Percentiles rank a stretch among this genome's conserved stretches.
Evolutionary conservation across 129 eudicot species (phyloP).

Genomic region (Centaurea solstitialis): DNA sequence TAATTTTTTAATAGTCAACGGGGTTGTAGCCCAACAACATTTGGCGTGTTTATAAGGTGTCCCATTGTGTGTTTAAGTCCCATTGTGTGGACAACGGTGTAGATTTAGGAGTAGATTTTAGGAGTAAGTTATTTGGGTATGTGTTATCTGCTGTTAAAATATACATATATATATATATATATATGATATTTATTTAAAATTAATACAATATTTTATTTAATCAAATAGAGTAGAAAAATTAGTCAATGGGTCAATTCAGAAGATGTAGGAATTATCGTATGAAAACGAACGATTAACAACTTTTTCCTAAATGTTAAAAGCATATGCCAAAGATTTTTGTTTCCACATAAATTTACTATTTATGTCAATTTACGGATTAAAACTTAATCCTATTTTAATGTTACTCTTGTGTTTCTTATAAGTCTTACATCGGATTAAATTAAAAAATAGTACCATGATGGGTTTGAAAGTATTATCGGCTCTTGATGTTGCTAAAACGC

Average conservation of each 20-base stretch:
- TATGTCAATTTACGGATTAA: neutral
- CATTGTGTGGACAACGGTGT: too few species aligned
- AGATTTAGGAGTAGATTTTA: too few species aligned
- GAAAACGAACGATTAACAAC: neutral
- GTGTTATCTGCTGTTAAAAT: too few species aligned
- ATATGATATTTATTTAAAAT: too few species aligned
- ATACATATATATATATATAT: too few species aligned
- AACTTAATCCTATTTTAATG: neutral
- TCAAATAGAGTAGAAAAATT: neutral
- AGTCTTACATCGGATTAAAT: neutral
- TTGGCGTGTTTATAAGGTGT: too few species aligned
- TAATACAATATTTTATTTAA: neutral
- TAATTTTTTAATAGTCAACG: too few species aligned
- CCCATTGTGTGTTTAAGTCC: too few species aligned
- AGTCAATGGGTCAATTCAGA: neutral
- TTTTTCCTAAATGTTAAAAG: neutral
- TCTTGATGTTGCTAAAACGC: slow-evolving; percentile 39
- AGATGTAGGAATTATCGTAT: neutral
- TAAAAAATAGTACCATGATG: neutral
- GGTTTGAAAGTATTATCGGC: slow-evolving; percentile 36
- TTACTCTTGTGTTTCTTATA: neutral
- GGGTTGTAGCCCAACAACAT: too few species aligned
- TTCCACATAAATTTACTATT: neutral
- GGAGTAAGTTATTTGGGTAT: too few species aligned
- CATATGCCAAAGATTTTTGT: slow-evolving; percentile 16